Conservation (phyloP, 495 filamentous ascomycete species). For the Podospora sp. region DNA sequence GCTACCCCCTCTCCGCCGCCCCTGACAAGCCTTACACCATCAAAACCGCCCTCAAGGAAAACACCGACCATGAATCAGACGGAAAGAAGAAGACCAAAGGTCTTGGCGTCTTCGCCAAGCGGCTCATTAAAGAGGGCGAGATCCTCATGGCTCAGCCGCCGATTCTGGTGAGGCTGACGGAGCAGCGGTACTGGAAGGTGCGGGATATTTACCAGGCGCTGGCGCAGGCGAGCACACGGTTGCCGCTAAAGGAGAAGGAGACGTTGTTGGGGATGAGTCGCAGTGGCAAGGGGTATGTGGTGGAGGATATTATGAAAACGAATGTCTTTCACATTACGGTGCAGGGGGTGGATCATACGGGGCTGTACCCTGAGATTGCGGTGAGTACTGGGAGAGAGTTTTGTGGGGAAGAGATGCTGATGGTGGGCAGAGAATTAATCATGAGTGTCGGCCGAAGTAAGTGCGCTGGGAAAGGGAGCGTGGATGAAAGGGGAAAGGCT, state of each 20-base stretch:
- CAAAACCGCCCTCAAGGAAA: not conserved
- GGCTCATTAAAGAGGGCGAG: not conserved
- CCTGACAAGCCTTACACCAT: not conserved
- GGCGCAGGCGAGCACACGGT: not conserved
- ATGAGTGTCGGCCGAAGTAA: constrained; percentile 39
- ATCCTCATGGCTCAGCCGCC: not conserved
- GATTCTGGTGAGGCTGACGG: not conserved
- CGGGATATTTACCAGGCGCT: not conserved
- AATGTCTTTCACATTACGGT: constrained; percentile 34
- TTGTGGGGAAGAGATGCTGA: not conserved
- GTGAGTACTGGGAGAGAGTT: constrained; percentile 23
- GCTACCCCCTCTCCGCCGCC: not conserved
- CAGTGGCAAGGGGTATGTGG: constrained; percentile 26
- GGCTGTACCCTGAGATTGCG: constrained; percentile 35
- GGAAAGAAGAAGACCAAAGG: not conserved
- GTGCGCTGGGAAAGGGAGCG: not conserved
- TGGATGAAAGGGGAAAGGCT: constrained; percentile 19
- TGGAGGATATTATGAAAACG: constrained; percentile 37
- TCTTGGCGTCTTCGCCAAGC: not conserved
- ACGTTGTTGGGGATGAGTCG: constrained; percentile 4
- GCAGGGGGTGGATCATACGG: constrained; percentile 29
- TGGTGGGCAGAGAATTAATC: constrained; percentile 34
- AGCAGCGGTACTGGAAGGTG: not conserved
- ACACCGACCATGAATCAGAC: not conserved
- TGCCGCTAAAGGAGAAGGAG: constrained; percentile 8